Evolutionary conservation across 352 stramenopile species (phyloP).

Genomic region (Globisporangium nodosum): DNA sequence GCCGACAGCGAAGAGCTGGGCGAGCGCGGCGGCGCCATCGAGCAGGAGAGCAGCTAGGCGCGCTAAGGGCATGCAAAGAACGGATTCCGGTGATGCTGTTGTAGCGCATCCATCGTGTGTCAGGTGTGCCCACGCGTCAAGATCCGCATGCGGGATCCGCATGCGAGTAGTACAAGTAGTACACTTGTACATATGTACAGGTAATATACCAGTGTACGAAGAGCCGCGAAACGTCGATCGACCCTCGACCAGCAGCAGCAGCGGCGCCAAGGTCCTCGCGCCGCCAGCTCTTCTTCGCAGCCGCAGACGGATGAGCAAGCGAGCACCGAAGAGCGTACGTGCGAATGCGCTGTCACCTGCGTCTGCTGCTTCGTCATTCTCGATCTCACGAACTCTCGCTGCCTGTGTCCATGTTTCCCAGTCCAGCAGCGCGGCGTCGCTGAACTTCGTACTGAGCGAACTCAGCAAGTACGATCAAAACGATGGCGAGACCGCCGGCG

Average conservation of each 20-base stretch:
- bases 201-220: too few relatives aligned
- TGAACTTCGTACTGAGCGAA: slow-evolving; percentile 52
- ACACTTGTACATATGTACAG: too few relatives aligned
- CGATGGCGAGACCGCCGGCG: slow-evolving; percentile 15
- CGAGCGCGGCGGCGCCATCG: background rate
- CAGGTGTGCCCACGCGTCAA: too few relatives aligned
- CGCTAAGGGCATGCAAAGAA: background rate
- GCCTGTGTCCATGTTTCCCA: slow-evolving; percentile 3
- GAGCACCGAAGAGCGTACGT: slow-evolving; percentile 38
- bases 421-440: slow-evolving; percentile 27
- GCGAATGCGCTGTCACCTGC: background rate
- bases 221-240: too few relatives aligned
- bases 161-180: too few relatives aligned
- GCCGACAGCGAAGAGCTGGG: background rate
- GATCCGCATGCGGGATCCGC: too few relatives aligned
- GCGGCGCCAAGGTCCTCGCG: background rate
- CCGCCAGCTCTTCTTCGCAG: background rate
- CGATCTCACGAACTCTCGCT: background rate
- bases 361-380: background rate
- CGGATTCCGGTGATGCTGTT: background rate
- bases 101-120: too few relatives aligned
- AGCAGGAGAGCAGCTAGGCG: slow-evolving; percentile 1
- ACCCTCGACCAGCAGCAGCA: background rate
- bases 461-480: slow-evolving; percentile 56
- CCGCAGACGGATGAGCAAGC: slow-evolving; percentile 41